Evolutionary conservation across 1,139 yeast species (phyloP), one percentile per base, ranked within the genome.

Genomic region (Protomyces lactucae-debilis): DNA sequence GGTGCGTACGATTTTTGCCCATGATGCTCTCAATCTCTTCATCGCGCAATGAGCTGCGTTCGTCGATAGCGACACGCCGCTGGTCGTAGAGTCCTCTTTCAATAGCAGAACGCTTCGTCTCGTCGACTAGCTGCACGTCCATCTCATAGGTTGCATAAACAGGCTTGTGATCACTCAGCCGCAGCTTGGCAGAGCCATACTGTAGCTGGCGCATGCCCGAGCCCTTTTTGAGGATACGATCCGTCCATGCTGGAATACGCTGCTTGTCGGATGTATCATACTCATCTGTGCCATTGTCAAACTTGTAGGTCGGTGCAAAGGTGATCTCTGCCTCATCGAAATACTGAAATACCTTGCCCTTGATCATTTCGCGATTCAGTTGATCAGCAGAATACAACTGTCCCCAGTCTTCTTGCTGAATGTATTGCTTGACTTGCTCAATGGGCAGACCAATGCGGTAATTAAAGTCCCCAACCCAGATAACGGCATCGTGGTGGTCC

Each of bases 391-490:
- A 86, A 66, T 86, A 81, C 65, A 95, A 77, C 32, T 80, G 80
- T 0, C 74, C 72, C 59, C 75, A 78, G 63, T 83, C 82, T 1
- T 81, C 78, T 3, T 74, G 72, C 12, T 76, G 77, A 36, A 92
- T 80, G 65, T 84, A 74, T 5, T 77, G 73, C 65, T 96, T 78
- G 12, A 90, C 96, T 32, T 84, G 83, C 5, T 88, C 96, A 73
- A 88, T 90, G 0, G 88, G 82, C 70, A 91, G 75, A 36, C 83
- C 79, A 43, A 95, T 84, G 70, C 99, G 80, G 76, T 88, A 95
- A 74, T 95, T 95, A 74, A 95, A 87, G 75, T 95, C 99, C 3
- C 99, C 99, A 74, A 92, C 81, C 99, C 99, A 93, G 9, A 95
- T 80, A 3, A 91, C 82, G 46, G 86, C 48, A 52, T 93, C 97